Evolutionary conservation across 2,329 filamentous ascomycete genomes (phyloP).

Genomic region (Juglanconis oblonga): DNA sequence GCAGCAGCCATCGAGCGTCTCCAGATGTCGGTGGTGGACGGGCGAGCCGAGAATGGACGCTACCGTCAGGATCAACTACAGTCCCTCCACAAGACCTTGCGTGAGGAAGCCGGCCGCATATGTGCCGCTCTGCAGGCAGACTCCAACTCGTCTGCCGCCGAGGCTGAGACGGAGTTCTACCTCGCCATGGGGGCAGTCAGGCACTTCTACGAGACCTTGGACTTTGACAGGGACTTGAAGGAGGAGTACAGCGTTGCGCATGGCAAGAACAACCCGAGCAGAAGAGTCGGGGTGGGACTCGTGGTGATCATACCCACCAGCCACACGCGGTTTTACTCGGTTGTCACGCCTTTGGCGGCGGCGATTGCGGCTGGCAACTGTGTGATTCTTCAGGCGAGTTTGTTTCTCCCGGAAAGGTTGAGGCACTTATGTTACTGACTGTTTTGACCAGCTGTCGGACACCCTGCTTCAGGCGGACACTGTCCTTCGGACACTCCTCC

Average conservation of each 20-base stretch:
- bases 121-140: conserved; percentile 31
- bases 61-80: conserved; percentile 38
- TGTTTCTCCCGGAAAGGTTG: background rate
- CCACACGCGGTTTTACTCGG: conserved; percentile 31
- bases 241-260: conserved; percentile 29
- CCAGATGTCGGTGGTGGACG: conserved; percentile 33
- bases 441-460: conserved; percentile 21
- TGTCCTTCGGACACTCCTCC: conserved; percentile 22
- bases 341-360: conserved; percentile 29
- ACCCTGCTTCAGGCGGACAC: conserved; percentile 23
- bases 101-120: conserved; percentile 26
- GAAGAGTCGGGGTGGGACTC: conserved; percentile 25
- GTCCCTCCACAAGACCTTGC: conserved; percentile 31
- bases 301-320: conserved; percentile 30
- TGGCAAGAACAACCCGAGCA: conserved; percentile 22
- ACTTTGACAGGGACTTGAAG: conserved; percentile 25
- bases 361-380: conserved; percentile 36
- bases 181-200: conserved; percentile 29
- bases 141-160: conserved; percentile 26
- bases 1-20: conserved; percentile 27
- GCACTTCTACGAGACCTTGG: conserved; percentile 27
- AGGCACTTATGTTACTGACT: background rate
- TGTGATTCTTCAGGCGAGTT: conserved; percentile 30
- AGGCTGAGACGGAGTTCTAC: conserved; percentile 32
- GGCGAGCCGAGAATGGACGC: conserved; percentile 33